Conservation (phyloP, 2,329 filamentous ascomycete species). For the Hawksworthiomyces lignivorus region DNA sequence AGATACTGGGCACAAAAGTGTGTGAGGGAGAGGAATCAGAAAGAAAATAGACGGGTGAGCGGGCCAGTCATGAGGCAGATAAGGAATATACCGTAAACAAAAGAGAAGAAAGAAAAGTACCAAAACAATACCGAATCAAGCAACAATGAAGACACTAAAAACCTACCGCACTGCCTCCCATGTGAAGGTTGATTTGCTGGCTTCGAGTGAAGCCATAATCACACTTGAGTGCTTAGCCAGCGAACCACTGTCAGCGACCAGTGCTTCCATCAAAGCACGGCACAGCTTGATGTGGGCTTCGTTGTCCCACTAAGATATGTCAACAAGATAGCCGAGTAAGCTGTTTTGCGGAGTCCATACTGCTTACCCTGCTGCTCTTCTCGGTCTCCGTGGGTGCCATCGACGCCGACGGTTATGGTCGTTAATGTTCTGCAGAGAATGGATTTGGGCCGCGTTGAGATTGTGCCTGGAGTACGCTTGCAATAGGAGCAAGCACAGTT, state of each 20-base stretch:
- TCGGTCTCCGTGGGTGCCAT: background rate
- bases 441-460: no score
- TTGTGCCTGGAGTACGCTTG: no score
- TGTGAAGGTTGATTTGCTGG: conserved; percentile 22
- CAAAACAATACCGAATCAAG: conserved; percentile 5
- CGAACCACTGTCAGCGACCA: conserved; percentile 7
- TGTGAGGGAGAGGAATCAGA: conserved; percentile 1
- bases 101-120: no score
- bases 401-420: no score
- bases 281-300: conserved; percentile 18
- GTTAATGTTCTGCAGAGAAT: no score
- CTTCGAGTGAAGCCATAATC: conserved; percentile 26
- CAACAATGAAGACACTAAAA: no score
- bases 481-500: no score
- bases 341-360: no score
- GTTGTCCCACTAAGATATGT: conserved; percentile 17
- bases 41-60: background rate
- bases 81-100: no score
- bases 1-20: no score
- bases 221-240: conserved; percentile 21
- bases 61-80: no score
- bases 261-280: conserved; percentile 14
- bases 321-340: background rate
- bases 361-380: conserved; percentile 9
- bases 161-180: conserved; percentile 40